A percentile compares a stretch with the other conserved stretches of the same genome.
These are phyloP conservation scores for Spathaspora sp. DNA, from an alignment of 1,139 yeast species.

Conservation along the genomic window DNA sequence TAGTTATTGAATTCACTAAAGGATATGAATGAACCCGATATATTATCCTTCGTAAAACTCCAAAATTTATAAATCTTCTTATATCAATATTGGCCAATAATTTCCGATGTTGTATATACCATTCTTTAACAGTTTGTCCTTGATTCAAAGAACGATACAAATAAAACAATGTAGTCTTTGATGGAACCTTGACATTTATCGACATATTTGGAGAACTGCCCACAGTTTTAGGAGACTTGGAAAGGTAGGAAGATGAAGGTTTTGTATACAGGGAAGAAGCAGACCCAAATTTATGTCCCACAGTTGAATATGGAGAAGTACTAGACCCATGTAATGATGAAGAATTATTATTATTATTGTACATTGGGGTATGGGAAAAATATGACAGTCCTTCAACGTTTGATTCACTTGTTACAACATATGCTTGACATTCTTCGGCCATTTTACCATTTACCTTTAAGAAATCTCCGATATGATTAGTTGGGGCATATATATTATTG, in stretches of 20 bases:
- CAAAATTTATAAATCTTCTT: constrained; percentile 83
- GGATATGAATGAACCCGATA: constrained; percentile 84
- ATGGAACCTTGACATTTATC: constrained; percentile 46
- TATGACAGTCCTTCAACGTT: constrained; percentile 11
- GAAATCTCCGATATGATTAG: constrained; percentile 71
- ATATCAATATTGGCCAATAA: constrained; percentile 68
- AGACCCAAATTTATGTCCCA: constrained; percentile 10
- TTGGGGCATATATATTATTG: constrained; percentile 84
- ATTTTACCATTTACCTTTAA: constrained; percentile 55
- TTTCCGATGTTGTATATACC: constrained; percentile 69
- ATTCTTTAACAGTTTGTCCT: constrained; percentile 74
- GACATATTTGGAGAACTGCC: constrained; percentile 5
- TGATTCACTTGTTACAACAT: constrained; percentile 47
- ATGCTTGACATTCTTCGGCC: constrained; percentile 85
- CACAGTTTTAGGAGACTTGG: constrained; percentile 11
- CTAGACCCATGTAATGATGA: constrained; percentile 10
- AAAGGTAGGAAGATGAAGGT: constrained; percentile 11
- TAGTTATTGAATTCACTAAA: constrained; percentile 40
- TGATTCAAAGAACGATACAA: constrained; percentile 78
- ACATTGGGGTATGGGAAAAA: constrained; percentile 8
- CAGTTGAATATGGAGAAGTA: constrained; percentile 6
- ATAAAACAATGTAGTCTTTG: constrained; percentile 66
- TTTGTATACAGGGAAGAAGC: constrained; percentile 11
- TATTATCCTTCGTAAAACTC: constrained; percentile 75
- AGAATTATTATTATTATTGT: constrained; percentile 2